Conservation (phyloP, 108 stramenopile species). For the Cyclotella baltica region DNA sequence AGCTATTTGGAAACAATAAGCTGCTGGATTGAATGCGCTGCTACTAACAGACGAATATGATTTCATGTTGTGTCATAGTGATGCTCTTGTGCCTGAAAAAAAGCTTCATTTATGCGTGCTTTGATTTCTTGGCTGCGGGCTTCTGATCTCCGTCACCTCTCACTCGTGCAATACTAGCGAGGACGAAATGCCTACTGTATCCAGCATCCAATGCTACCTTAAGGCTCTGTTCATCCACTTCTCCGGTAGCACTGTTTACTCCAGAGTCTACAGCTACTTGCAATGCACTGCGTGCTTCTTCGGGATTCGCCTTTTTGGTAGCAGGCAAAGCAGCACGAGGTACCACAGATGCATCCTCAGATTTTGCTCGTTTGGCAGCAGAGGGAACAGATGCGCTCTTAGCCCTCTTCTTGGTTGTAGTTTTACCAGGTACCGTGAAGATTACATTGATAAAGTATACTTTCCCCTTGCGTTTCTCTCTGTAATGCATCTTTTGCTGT, state of each 20-base stretch:
- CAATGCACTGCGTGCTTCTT: background rate
- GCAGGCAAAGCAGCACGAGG: background rate
- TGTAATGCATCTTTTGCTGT: constrained; percentile 11
- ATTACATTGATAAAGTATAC: constrained; percentile 51
- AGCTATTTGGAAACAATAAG: too few species aligned
- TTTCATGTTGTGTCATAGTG: too few species aligned
- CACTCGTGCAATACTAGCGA: background rate
- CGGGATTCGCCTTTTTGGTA: background rate
- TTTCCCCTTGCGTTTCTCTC: background rate
- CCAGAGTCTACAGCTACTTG: background rate
- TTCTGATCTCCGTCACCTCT: constrained; percentile 5
- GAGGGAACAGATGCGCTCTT: too few species aligned
- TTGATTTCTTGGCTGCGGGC: constrained; percentile 6
- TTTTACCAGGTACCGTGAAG: constrained; percentile 56
- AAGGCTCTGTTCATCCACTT: background rate
- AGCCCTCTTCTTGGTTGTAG: too few species aligned
- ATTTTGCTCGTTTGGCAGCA: too few species aligned
- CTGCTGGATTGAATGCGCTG: too few species aligned
- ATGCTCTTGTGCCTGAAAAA: too few species aligned
- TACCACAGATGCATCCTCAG: background rate
- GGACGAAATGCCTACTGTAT: constrained; percentile 6
- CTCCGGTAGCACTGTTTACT: background rate
- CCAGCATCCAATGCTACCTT: constrained; percentile 11
- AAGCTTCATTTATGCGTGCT: background rate
- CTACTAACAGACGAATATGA: too few species aligned